Percentiles rank a stretch among this genome's conserved stretches.
phyloP scores from a whole-genome alignment of 179 eudicot genomes.

The Beta lomatogona region DNA sequence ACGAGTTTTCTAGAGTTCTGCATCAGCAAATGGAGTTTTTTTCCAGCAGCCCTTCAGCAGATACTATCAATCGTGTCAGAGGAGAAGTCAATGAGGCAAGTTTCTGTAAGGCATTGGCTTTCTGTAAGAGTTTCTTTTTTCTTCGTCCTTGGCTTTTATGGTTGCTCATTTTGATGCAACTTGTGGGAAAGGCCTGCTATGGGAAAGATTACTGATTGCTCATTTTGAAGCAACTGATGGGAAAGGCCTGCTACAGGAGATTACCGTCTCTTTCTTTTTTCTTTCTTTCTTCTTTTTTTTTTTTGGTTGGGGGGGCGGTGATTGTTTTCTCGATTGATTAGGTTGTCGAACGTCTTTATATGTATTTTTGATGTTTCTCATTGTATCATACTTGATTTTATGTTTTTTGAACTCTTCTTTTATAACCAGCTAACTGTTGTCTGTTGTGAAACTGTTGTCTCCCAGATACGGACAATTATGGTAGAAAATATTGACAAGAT shows the following conservation, averaged over 20 bases:
- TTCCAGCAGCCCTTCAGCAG: conserved; percentile 93
- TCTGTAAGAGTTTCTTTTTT: not conserved
- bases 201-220: not conserved
- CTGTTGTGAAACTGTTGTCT: no score
- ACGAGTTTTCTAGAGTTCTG: conserved; percentile 92
- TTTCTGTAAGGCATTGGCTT: not conserved
- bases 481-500: conserved; percentile 94
- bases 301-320: not conserved
- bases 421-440: no score
- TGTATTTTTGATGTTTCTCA: not conserved
- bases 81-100: conserved; percentile 97
- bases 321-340: not conserved
- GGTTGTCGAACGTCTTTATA: not conserved
- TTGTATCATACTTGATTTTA: no score
- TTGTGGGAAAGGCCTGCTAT: conserved; percentile 4
- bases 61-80: conserved; percentile 83
- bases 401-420: not conserved
- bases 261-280: no score
- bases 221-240: not conserved
- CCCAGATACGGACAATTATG: conserved; percentile 91
- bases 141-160: not conserved
- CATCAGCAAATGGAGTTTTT: conserved; percentile 97
- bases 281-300: not conserved
- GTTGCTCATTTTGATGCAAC: conserved; percentile 1
- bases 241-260: no score